These are phyloP conservation scores for Russula virescens DNA, from an alignment of 768 basidiomycete species.

Conservation along the genomic window DNA sequence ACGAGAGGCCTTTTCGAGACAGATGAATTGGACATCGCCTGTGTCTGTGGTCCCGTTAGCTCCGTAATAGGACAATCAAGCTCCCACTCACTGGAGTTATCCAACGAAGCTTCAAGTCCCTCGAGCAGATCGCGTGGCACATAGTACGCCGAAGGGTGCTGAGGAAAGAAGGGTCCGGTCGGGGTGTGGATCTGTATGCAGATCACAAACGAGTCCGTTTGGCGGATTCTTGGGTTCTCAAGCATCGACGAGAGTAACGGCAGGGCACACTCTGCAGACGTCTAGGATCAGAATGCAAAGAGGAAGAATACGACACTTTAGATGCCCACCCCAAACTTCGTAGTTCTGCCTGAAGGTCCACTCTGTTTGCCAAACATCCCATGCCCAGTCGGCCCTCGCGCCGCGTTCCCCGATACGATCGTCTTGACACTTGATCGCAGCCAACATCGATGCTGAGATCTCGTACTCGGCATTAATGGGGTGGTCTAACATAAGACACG, in stretches of 20 bases:
- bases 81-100: constrained; percentile 53
- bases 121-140: constrained; percentile 63
- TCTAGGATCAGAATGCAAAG: background rate
- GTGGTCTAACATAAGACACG: constrained; percentile 58
- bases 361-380: constrained; percentile 66
- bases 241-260: constrained; percentile 58
- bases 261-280: constrained; percentile 49
- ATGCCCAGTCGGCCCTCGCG: constrained; percentile 64
- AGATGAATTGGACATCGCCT: constrained; percentile 72
- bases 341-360: constrained; percentile 65
- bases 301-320: background rate
- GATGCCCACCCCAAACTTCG: constrained; percentile 63
- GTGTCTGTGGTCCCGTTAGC: constrained; percentile 41
- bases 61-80: background rate
- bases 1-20: constrained; percentile 49
- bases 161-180: constrained; percentile 48
- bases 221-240: constrained; percentile 50
- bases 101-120: constrained; percentile 64
- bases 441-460: constrained; percentile 60
- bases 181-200: constrained; percentile 71
- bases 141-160: constrained; percentile 58
- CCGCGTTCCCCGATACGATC: constrained; percentile 56
- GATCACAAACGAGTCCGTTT: constrained; percentile 64
- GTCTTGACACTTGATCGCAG: constrained; percentile 62
- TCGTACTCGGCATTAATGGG: constrained; percentile 55